These are phyloP conservation scores for Polygonum aviculare DNA, from an alignment of 148 eudicot genomes.

Conservation along the genomic window DNA sequence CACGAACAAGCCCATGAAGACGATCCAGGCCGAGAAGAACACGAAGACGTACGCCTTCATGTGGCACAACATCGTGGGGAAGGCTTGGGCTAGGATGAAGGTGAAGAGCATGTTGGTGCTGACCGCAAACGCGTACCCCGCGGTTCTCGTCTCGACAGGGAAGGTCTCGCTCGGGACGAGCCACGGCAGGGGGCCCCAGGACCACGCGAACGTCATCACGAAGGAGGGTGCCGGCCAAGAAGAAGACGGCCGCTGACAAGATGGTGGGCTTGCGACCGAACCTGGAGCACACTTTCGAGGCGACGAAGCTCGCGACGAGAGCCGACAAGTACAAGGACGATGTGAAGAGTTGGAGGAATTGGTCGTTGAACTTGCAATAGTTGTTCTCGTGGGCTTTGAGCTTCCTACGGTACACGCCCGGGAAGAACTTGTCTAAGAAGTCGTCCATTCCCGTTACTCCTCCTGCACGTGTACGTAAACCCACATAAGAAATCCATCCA, in stretches of 20 bases:
- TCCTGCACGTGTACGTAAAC: conserved; percentile 25
- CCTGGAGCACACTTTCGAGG: too few species aligned
- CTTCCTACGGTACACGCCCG: conserved; percentile 44
- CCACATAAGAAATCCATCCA: not conserved
- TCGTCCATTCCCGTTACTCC: conserved; percentile 96
- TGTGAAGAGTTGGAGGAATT: too few species aligned
- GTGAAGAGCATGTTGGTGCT: conserved; percentile 22
- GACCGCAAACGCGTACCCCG: conserved; percentile 17
- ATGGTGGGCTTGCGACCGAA: too few species aligned
- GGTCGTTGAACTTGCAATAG: too few species aligned
- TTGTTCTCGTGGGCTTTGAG: conserved; percentile 28
- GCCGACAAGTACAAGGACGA: too few species aligned
- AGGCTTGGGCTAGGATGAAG: conserved; percentile 28
- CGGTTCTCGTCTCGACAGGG: conserved; percentile 22
- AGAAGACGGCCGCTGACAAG: too few species aligned
- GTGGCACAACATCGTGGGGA: conserved; percentile 25
- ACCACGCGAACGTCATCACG: conserved; percentile 27
- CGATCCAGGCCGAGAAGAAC: conserved; percentile 22
- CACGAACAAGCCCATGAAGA: conserved; percentile 16
- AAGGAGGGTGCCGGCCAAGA: not conserved
- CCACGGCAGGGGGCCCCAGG: conserved; percentile 32
- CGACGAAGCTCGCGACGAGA: too few species aligned
- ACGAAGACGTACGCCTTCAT: conserved; percentile 17
- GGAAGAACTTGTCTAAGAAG: conserved; percentile 71
- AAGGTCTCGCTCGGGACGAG: conserved; percentile 25